Conservation (phyloP, 371 early-diverging fungal species). For the Mucor lusitanicus region DNA sequence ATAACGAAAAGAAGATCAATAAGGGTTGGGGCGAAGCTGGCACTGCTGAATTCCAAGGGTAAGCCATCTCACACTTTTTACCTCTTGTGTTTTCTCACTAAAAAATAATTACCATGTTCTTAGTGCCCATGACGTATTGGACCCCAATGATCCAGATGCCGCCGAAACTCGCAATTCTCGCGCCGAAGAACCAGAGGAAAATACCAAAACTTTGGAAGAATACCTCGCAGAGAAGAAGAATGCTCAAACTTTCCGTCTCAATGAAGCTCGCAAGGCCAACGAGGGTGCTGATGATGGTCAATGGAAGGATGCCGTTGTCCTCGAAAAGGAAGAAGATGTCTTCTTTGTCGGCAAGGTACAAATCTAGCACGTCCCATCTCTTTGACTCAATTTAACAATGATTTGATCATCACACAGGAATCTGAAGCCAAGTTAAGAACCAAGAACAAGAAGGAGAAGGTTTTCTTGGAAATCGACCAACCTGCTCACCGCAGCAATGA, state of each 20-base stretch:
- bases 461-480: constrained; percentile 35
- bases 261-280: constrained; percentile 67
- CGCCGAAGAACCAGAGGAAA: constrained; percentile 63
- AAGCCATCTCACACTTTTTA: constrained; percentile 2
- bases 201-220: constrained; percentile 78
- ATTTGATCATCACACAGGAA: constrained; percentile 14
- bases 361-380: constrained; percentile 41
- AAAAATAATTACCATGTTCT: background rate
- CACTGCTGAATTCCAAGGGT: constrained; percentile 40
- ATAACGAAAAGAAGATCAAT: constrained; percentile 82
- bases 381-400: background rate
- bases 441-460: constrained; percentile 43
- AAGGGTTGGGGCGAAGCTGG: constrained; percentile 74
- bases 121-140: constrained; percentile 38
- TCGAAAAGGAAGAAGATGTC: constrained; percentile 65
- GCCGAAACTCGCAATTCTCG: constrained; percentile 33
- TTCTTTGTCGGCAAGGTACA: constrained; percentile 66
- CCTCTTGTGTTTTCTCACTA: background rate
- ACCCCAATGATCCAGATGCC: constrained; percentile 45
- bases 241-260: constrained; percentile 20
- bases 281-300: constrained; percentile 74
- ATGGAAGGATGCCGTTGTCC: constrained; percentile 74
- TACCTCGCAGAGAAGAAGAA: constrained; percentile 60
- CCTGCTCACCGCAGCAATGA: constrained; percentile 33
- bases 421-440: constrained; percentile 21